Evolutionary conservation across 1,139 yeast species (phyloP).

Genomic region (Diutina siamensis): DNA sequence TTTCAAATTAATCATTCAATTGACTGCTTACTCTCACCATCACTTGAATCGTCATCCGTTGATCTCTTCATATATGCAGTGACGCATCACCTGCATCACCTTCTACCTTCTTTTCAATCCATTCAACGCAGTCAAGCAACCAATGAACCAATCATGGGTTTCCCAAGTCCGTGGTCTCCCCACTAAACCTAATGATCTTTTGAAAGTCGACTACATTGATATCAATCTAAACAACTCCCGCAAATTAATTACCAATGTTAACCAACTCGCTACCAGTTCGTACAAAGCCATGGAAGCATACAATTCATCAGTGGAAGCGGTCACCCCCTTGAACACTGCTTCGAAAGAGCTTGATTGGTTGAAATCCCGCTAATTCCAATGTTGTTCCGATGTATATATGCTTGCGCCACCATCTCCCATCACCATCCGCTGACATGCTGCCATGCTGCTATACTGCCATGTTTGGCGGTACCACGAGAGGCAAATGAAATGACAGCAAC

Average conservation of each 20-base stretch:
- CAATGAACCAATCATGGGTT: conserved; percentile 16
- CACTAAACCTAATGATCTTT: conserved; percentile 25
- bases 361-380: background rate
- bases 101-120: too few relatives aligned
- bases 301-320: conserved; percentile 8
- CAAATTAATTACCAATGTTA: conserved; percentile 24
- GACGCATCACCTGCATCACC: too few relatives aligned
- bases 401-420: too few relatives aligned
- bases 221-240: conserved; percentile 34
- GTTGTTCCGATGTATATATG: background rate
- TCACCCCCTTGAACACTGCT: background rate
- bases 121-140: too few relatives aligned
- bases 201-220: conserved; percentile 34
- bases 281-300: conserved; percentile 11
- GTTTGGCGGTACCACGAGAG: too few relatives aligned
- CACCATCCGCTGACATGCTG: too few relatives aligned
- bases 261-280: conserved; percentile 16
- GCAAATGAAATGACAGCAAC: too few relatives aligned
- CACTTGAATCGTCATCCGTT: too few relatives aligned
- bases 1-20: too few relatives aligned
- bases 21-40: too few relatives aligned
- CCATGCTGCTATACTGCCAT: too few relatives aligned
- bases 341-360: background rate
- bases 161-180: conserved; percentile 27
- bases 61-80: too few relatives aligned